Base-by-base conservation (phyloP, 768 basidiomycete species). In the Royoungia palumana region DNA sequence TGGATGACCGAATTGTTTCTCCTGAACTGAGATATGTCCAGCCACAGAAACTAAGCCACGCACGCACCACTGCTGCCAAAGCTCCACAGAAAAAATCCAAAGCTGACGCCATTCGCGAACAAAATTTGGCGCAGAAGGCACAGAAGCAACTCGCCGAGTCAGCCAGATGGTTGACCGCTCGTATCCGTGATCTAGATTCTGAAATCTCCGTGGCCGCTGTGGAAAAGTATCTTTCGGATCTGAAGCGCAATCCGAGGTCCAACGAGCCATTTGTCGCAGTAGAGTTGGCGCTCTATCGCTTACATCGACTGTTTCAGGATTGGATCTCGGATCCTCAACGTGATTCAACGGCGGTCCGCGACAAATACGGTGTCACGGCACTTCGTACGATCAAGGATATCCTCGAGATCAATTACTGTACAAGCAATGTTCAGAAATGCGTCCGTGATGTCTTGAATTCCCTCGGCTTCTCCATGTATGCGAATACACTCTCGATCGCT, bases 251-350 rank as follows among this genome's bases (percentile, higher is more conserved):
- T 65, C 71, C 68, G 44, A 73, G 71, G 41, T 64, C 68, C 39
- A 63, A 63, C 16, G 74, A 76, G 25, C 71, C 71, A 0, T 65
- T 69, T 53, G 67, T 83, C n/a, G 66, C 66, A 0, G 63, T 74
- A 8, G 82, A 87, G 58, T 68, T 81, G 50, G 69, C 68, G 2
- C 59, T 85, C 3, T 86, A 75, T 56, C 68, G 66, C 2, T 56
- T 87, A 35, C 71, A 87, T 51, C 70, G 83, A 5, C 67, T 76
- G 44, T 63, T 85, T 28, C 58, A 60, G 32, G 53, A 57, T 27
- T 87, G 85, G 86, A 72, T 80, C 32, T 71, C 71, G 30, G 72
- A 80, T 42, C 46, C 68, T 1, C 60, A 67, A 10, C 67, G 61
- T 6, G 75, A 76, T 8, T 64, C 68, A 1, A 41, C 61, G 7